Base-by-base conservation (phyloP, 2,329 filamentous ascomycete species). In the Sarocladiaceae sp. region DNA sequence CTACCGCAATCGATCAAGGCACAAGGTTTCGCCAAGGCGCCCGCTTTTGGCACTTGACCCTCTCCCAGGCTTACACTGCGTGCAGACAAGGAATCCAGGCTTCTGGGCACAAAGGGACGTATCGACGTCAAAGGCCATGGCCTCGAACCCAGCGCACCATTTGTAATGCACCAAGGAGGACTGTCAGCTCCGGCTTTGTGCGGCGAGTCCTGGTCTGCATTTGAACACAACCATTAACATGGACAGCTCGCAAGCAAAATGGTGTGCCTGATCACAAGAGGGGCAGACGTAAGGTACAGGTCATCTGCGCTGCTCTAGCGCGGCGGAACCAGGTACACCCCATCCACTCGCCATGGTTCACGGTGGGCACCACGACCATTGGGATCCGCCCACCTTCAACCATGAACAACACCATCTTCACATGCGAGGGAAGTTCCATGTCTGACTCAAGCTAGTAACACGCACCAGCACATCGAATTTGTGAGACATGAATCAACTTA, bases 211-310 rank as follows among this genome's bases (percentile, higher is more conserved):
- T 46, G 11, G 22, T 5, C 25, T 15, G 10, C 44, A n/a, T n/a
- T 31, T 20, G 26, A 7, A 29, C 26, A 33, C 6, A 28, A 22
- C 44, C 10, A 48, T 25, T 7, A 48, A 15, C 25, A 20, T 7
- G 33, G 26, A 13, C 25, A 20, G 7, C 28, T 28, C 31, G 28
- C 28, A 42, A 28, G 26, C 44, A 26, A 33, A 17, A 48, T 17
- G 4, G 44, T 48, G 44, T 48, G 44, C 44, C 44, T 48, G 44
- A 33, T 48, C 44, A 48, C n/a, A n/a, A 20, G 44, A 48, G 44
- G 44, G 44, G 44, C 44, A 48, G 44, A 48, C 44, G 44, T 48
- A 48, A 48, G 44, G 44, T 48, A 48, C 44, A 48, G 44, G 44
- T 48, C 44, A 48, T 31, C 44, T 48, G 44, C 44, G 33, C 44